Base-by-base conservation (phyloP, 1,284 basidiomycete species). In the Leccinum angustisporum region DNA sequence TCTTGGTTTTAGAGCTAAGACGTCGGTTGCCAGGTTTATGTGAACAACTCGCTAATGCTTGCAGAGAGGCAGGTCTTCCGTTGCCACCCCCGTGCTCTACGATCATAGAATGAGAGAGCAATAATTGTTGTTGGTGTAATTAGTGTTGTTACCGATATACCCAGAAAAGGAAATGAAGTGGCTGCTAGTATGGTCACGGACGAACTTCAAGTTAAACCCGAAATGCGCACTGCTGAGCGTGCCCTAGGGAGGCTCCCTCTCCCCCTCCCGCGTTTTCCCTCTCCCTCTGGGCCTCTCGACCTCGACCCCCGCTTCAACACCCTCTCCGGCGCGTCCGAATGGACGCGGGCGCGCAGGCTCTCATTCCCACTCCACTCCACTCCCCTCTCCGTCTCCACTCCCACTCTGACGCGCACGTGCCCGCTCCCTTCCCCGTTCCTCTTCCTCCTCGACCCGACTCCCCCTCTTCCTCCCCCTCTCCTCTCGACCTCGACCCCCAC, bases 31-130 rank as follows among this genome's bases (percentile, higher is more conserved):
- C 79, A 18, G 68, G 68, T 14, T 74, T 90, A 25, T 81, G 80
- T 25, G 76, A 79, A 59, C 78, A 78, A 54, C 71, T 90, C 21
- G 70, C 69, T 14, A 69, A 71, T 56, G 83, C 84, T n/a, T 87
- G 84, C 63, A 73, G 75, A 56, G 67, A 76, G 30, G 83, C 83
- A 38, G 79, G 82, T 11, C 71, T 83, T n/a, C 69, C 76, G 9
- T 76, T 68, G 1, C 72, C 77, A 4, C 68, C 65, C 1, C 65
- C 65, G 16, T 64, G 63, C 31, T 14, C 21, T 48, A 10, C 18
- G 34, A 21, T 16, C n/a, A 7, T 48, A 5, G 27, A 27, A 51
- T 25, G 25, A 46, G 43, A 46, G 43, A 21, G 38, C 38, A 38
- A 38, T 38, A 38, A 21, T 48, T 34, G 6, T 27, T n/a, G 38